Evolutionary conservation across 495 filamentous ascomycete genomes (phyloP).

Genomic region (Penicillium coprophilum): DNA sequence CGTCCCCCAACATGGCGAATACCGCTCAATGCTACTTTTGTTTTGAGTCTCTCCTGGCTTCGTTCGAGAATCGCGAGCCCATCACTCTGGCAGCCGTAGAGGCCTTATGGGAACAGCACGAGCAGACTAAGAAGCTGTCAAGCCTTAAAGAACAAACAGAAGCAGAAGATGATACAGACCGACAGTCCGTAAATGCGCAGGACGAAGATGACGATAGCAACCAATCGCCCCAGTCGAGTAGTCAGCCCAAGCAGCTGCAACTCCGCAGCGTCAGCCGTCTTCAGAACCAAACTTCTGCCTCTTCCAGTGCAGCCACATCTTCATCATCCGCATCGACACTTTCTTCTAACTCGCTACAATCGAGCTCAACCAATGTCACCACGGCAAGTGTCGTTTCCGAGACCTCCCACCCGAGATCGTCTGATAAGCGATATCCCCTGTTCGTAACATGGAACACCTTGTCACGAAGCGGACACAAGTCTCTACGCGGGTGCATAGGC

Average conservation of each 20-base stretch:
- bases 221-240: slow-evolving; percentile 16
- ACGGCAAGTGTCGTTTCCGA: slow-evolving; percentile 44
- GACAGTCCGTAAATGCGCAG: slow-evolving; percentile 26
- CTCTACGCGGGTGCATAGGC: slow-evolving; percentile 91
- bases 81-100: slow-evolving; percentile 65
- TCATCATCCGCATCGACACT: slow-evolving; percentile 46
- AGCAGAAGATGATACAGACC: slow-evolving; percentile 23
- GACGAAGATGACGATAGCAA: slow-evolving; percentile 34
- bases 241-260: slow-evolving; percentile 26
- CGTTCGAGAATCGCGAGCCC: slow-evolving; percentile 58
- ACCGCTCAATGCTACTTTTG: slow-evolving; percentile 83
- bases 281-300: slow-evolving; percentile 36
- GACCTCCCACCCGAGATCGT: slow-evolving; percentile 21
- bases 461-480: slow-evolving; percentile 58
- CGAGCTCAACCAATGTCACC: slow-evolving; percentile 45
- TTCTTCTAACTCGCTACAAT: slow-evolving; percentile 42
- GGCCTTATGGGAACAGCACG: slow-evolving; percentile 64
- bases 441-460: slow-evolving; percentile 96
- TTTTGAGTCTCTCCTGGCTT: slow-evolving; percentile 78
- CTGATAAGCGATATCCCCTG: slow-evolving; percentile 56
- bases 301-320: slow-evolving; percentile 47
- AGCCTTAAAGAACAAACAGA: slow-evolving; percentile 25
- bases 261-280: slow-evolving; percentile 37
- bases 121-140: slow-evolving; percentile 43
- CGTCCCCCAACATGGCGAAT: slow-evolving; percentile 68